A percentile compares a stretch with the other conserved stretches of the same genome.
These are phyloP conservation scores for Alternaria triticimaculans DNA, from an alignment of 2,329 filamentous ascomycete species.

Conservation along the genomic window DNA sequence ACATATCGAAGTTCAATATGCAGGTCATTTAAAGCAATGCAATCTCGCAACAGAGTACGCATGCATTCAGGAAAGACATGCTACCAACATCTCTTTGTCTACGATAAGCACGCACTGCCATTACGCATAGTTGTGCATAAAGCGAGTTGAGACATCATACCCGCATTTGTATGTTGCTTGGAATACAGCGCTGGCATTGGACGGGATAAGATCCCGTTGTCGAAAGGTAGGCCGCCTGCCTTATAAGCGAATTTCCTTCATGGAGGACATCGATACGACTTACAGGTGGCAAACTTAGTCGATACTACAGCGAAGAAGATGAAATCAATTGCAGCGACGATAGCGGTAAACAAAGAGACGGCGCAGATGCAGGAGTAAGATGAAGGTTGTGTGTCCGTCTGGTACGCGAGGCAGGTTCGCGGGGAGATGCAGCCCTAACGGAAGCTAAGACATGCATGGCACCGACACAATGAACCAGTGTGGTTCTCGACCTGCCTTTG, in stretches of 20 bases:
- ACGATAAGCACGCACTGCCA: background rate
- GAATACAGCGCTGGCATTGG: background rate
- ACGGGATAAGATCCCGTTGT: background rate
- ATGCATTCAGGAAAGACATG: background rate
- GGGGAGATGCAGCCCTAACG: conserved; percentile 32
- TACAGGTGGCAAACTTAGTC: background rate
- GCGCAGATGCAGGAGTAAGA: background rate
- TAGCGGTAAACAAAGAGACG: background rate
- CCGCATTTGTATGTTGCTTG: background rate
- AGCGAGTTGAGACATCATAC: background rate
- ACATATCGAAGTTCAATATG: background rate
- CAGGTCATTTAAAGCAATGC: background rate
- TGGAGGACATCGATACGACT: background rate
- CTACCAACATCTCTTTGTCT: background rate
- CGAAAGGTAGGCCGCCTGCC: background rate
- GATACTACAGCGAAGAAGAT: background rate
- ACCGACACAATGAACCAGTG: conserved; percentile 14
- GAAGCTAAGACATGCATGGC: conserved; percentile 31
- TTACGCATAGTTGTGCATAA: background rate
- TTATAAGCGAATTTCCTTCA: background rate
- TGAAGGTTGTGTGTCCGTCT: background rate
- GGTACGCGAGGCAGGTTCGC: conserved; percentile 16
- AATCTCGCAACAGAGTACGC: background rate
- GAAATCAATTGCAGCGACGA: background rate
- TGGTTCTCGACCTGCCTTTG: conserved; percentile 30